A percentile compares a stretch with the other conserved stretches of the same genome.
Evolutionary conservation across 2,329 filamentous ascomycete species (phyloP).

Genomic region (Tolypocladium pustulatum): DNA sequence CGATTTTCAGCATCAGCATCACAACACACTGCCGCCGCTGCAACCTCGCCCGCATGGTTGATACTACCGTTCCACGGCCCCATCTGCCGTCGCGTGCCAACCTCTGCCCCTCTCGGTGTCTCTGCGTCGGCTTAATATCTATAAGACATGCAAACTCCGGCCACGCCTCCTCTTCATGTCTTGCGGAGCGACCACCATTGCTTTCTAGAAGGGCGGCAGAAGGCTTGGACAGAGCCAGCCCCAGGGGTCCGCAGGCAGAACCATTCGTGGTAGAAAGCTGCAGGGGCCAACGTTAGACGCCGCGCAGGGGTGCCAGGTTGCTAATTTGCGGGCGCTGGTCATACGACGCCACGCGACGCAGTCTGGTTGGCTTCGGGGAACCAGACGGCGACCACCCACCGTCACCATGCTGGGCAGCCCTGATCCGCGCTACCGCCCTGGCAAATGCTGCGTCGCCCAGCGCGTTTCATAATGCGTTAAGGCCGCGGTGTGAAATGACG

Average conservation of each 20-base stretch:
- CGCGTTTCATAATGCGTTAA: constrained; percentile 17
- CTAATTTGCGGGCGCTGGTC: constrained; percentile 4
- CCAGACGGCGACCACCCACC: constrained; percentile 5
- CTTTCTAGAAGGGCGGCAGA: constrained; percentile 22
- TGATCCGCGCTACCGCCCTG: background rate
- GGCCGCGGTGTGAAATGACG: constrained; percentile 15
- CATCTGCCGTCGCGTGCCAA: background rate
- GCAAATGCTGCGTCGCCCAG: constrained; percentile 3
- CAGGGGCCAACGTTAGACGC: background rate
- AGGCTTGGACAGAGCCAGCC: constrained; percentile 5
- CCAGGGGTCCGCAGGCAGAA: background rate
- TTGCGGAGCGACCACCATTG: background rate
- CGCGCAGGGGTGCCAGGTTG: constrained; percentile 1
- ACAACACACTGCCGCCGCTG: background rate
- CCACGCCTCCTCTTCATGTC: background rate
- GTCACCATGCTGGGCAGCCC: background rate
- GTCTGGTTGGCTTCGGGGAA: constrained; percentile 7
- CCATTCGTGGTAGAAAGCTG: background rate
- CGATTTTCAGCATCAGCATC: background rate
- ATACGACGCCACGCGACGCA: constrained; percentile 6
- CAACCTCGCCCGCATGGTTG: background rate
- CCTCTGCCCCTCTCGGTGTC: background rate
- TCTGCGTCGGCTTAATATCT: background rate
- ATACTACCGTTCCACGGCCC: background rate
- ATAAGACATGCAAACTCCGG: background rate